phyloP scores from a whole-genome alignment of 176 grass and related monocot genomes.

The Dendrocalamus sinicus region DNA sequence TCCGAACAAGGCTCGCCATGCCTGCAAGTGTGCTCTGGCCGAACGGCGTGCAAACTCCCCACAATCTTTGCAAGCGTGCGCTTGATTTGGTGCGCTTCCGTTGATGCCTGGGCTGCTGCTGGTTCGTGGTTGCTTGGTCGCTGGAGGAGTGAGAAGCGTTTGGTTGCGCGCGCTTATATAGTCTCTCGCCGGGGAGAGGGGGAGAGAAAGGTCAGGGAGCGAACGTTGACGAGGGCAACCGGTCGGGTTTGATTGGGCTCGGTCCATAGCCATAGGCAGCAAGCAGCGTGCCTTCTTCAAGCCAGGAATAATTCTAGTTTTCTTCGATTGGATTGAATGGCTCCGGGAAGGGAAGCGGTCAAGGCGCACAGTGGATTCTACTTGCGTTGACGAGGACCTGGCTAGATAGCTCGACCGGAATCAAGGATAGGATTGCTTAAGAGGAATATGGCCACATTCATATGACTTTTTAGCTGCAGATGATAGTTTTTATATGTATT shows the following conservation, averaged over 20 bases:
- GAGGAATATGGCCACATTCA: too few relatives aligned
- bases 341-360: too few relatives aligned
- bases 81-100: not conserved
- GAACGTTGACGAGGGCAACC: slow-evolving; percentile 2
- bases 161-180: not conserved
- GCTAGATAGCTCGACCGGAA: too few relatives aligned
- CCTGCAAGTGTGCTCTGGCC: not conserved
- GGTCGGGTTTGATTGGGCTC: not conserved
- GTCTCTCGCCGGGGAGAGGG: not conserved
- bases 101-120: not conserved
- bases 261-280: not conserved
- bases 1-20: not conserved
- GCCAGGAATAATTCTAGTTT: not conserved
- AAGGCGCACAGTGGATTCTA: too few relatives aligned
- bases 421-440: too few relatives aligned
- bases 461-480: too few relatives aligned
- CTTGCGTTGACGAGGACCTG: too few relatives aligned
- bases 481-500: too few relatives aligned
- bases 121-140: not conserved
- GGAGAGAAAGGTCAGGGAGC: not conserved
- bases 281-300: not conserved
- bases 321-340: too few relatives aligned
- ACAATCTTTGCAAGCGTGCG: too few relatives aligned
- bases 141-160: not conserved
- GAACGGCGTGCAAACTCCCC: not conserved